phyloP scores from a whole-genome alignment of 176 grass and related monocot species.

The Cenchrus purpureus region DNA sequence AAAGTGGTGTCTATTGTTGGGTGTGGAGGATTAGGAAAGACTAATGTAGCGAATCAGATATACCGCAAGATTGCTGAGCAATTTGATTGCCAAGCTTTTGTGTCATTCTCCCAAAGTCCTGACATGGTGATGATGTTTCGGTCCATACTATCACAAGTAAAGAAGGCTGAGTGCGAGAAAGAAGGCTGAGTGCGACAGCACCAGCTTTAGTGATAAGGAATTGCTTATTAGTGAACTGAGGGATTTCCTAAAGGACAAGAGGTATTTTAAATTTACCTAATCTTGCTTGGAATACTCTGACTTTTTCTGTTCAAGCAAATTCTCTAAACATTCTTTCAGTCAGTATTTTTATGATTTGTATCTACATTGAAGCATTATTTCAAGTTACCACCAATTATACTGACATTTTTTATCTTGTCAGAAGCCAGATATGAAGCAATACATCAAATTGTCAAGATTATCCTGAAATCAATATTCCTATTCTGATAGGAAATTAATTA shows the following conservation, averaged over 20 bases:
- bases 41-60: slow-evolving; percentile 50
- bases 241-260: slow-evolving; percentile 44
- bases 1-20: slow-evolving; percentile 56
- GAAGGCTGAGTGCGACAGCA: not conserved
- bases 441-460: not conserved
- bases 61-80: not conserved
- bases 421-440: not conserved
- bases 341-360: not conserved
- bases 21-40: slow-evolving; percentile 53
- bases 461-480: not conserved
- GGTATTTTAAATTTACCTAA: slow-evolving; percentile 21
- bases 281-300: not conserved
- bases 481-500: not conserved
- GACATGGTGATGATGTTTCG: slow-evolving; percentile 29
- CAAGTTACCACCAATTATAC: not conserved
- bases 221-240: slow-evolving; percentile 38
- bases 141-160: slow-evolving; percentile 38
- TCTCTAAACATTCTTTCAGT: not conserved
- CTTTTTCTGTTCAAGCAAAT: not conserved
- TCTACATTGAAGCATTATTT: not conserved
- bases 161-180: slow-evolving; percentile 17
- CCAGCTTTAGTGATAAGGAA: slow-evolving; percentile 2
- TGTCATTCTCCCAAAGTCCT: slow-evolving; percentile 44
- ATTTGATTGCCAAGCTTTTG: slow-evolving; percentile 48
- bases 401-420: not conserved